phyloP scores from a whole-genome alignment of 345 rosid genomes.

The Acer negundo region DNA sequence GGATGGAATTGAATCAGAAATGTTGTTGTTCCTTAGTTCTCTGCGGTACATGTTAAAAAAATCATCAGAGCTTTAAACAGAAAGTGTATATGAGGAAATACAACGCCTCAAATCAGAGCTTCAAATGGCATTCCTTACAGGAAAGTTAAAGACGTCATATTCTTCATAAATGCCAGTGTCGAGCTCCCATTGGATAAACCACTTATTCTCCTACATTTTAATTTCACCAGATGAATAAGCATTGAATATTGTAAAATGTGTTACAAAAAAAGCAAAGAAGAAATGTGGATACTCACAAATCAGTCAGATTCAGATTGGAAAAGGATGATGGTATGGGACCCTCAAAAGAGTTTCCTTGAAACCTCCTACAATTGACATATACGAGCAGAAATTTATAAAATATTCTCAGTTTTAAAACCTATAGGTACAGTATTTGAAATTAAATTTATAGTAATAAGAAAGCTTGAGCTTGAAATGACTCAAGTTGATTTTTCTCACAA shows the following conservation, averaged over 20 bases:
- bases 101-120: conserved; percentile 3
- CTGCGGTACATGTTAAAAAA: conserved; percentile 30
- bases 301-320: conserved; percentile 44
- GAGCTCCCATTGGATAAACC: conserved; percentile 60
- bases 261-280: neutral
- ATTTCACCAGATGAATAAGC: conserved; percentile 11
- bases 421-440: neutral
- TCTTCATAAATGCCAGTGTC: conserved; percentile 49
- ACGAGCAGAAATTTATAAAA: conserved; percentile 6
- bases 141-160: conserved; percentile 38
- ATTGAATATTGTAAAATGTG: neutral
- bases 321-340: conserved; percentile 72
- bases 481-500: conserved; percentile 42
- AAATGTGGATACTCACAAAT: conserved; percentile 45
- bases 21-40: conserved; percentile 51
- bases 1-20: conserved; percentile 61
- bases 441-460: neutral
- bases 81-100: neutral
- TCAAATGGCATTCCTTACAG: conserved; percentile 43
- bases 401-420: no score
- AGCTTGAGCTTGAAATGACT: neutral
- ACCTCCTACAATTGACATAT: conserved; percentile 47
- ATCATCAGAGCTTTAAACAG: neutral
- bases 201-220: conserved; percentile 62
- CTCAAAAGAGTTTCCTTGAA: conserved; percentile 64